Conservation (phyloP, 2,329 filamentous ascomycete species). For the Colletotrichum cereale region DNA sequence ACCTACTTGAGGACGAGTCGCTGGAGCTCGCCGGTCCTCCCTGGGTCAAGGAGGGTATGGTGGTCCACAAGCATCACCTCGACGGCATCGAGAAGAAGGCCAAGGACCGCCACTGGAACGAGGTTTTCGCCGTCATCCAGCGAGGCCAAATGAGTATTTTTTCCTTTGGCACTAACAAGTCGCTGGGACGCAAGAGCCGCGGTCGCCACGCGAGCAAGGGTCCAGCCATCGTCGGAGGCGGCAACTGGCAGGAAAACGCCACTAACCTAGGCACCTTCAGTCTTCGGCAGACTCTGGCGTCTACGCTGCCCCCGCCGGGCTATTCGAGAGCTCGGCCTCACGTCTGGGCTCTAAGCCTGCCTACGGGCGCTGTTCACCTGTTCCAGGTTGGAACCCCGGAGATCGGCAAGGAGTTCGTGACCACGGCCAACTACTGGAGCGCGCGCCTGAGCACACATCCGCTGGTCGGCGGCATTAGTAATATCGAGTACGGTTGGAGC, state of each 20-base stretch:
- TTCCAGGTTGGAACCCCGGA: slow-evolving; percentile 97
- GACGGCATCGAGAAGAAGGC: slow-evolving; percentile 91
- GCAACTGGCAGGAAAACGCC: slow-evolving; percentile 98
- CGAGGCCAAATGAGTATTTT: slow-evolving; percentile 95
- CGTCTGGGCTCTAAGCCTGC: slow-evolving; percentile 93
- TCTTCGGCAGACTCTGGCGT: slow-evolving; percentile 91
- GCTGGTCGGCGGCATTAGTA: slow-evolving; percentile 91
- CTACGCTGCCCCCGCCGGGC: slow-evolving; percentile 87
- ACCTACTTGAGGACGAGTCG: slow-evolving; percentile 90
- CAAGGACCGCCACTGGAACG: slow-evolving; percentile 93
- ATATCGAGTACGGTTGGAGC: slow-evolving; percentile 98
- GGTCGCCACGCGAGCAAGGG: slow-evolving; percentile 63
- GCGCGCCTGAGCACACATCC: slow-evolving; percentile 94
- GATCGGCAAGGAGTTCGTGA: slow-evolving; percentile 94
- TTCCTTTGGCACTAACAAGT: slow-evolving; percentile 88
- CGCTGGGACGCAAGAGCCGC: slow-evolving; percentile 74
- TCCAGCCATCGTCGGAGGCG: slow-evolving; percentile 84
- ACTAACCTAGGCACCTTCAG: slow-evolving; percentile 89
- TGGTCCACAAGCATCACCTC: slow-evolving; percentile 96
- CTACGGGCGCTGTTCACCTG: slow-evolving; percentile 94
- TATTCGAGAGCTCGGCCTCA: slow-evolving; percentile 92
- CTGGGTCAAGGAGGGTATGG: slow-evolving; percentile 96
- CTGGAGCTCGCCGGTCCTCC: slow-evolving; percentile 93
- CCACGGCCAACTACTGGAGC: slow-evolving; percentile 97
- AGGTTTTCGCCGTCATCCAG: slow-evolving; percentile 96